Conservation (phyloP, 768 basidiomycete genomes). For the Imleria badia region DNA sequence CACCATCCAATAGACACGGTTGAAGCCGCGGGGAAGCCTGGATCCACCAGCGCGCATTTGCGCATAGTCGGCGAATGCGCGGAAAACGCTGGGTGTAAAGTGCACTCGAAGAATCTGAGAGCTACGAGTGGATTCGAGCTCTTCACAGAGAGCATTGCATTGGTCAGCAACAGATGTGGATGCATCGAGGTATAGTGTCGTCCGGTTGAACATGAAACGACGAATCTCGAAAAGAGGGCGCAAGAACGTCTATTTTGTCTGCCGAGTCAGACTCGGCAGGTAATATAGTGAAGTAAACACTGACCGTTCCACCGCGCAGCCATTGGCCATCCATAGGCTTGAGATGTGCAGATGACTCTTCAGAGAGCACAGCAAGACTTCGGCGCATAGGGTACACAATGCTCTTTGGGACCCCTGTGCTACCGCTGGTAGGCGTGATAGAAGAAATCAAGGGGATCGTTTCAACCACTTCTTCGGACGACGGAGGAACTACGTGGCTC, state of each 20-base stretch:
- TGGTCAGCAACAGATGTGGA: conserved; percentile 10
- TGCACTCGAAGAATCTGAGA: conserved; percentile 15
- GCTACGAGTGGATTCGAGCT: conserved; percentile 11
- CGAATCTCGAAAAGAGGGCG: conserved; percentile 19
- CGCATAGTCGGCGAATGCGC: conserved; percentile 16
- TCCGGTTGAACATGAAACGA: conserved; percentile 18
- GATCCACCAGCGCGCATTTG: conserved; percentile 7
- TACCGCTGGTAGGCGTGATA: conserved; percentile 25
- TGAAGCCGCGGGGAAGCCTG: conserved; percentile 14
- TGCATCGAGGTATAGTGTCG: conserved; percentile 12
- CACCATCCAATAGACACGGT: conserved; percentile 17
- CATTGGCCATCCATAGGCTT: conserved; percentile 18
- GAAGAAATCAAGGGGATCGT: conserved; percentile 8
- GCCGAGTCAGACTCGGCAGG: not conserved
- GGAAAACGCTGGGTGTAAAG: conserved; percentile 17
- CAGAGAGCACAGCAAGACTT: conserved; percentile 11
- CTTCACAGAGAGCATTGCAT: conserved; percentile 10
- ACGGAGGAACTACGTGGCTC: conserved; percentile 13
- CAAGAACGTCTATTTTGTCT: conserved; percentile 9
- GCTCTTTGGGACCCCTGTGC: conserved; percentile 21
- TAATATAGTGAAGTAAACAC: not conserved
- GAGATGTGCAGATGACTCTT: conserved; percentile 8
- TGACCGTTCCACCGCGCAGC: conserved; percentile 13
- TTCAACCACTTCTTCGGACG: conserved; percentile 15
- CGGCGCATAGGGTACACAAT: conserved; percentile 18